A percentile compares a stretch with the other conserved stretches of the same genome.
phyloP scores from a whole-genome alignment of 2,329 filamentous ascomycete genomes.

The Uncinocarpus reesii region DNA sequence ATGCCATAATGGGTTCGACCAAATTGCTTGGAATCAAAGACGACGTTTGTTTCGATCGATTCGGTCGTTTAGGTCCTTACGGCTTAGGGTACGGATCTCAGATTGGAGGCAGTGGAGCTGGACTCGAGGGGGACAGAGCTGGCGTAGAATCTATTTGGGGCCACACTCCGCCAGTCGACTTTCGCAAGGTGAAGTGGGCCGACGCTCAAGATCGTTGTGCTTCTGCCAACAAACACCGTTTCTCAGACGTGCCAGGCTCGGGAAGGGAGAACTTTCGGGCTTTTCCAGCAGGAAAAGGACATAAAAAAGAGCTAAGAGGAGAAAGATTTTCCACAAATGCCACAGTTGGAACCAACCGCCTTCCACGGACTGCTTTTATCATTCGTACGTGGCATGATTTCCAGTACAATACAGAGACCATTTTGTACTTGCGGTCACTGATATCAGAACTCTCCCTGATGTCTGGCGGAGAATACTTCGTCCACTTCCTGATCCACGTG shows the following conservation, averaged over 20 bases:
- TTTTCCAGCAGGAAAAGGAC: slow-evolving; percentile 5
- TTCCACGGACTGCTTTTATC: slow-evolving; percentile 59
- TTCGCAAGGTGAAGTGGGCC: slow-evolving; percentile 65
- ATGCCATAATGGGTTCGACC: slow-evolving; percentile 78
- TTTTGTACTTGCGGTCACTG: slow-evolving; percentile 72
- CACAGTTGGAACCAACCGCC: slow-evolving; percentile 17
- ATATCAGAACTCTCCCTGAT: slow-evolving; percentile 66
- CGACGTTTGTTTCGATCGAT: slow-evolving; percentile 87
- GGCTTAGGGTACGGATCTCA: slow-evolving; percentile 74
- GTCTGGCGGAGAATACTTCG: slow-evolving; percentile 69
- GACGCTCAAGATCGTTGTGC: slow-evolving; percentile 66
- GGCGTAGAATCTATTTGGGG: slow-evolving; percentile 73
- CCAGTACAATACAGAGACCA: slow-evolving; percentile 63
- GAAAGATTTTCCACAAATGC: slow-evolving; percentile 7
- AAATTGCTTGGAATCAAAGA: slow-evolving; percentile 66
- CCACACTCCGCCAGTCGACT: slow-evolving; percentile 62
- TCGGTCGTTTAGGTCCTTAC: slow-evolving; percentile 78
- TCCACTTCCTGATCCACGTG: slow-evolving; percentile 78
- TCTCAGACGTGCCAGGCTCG: slow-evolving; percentile 38
- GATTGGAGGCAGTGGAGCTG: slow-evolving; percentile 72
- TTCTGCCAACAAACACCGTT: slow-evolving; percentile 59
- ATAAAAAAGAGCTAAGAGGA: slow-evolving; percentile 12
- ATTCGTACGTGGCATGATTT: slow-evolving; percentile 74
- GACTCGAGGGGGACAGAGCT: slow-evolving; percentile 71
- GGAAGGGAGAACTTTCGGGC: slow-evolving; percentile 26